Evolutionary conservation across 1,284 basidiomycete genomes (phyloP).

Genomic region (Trichosporon faecale): DNA sequence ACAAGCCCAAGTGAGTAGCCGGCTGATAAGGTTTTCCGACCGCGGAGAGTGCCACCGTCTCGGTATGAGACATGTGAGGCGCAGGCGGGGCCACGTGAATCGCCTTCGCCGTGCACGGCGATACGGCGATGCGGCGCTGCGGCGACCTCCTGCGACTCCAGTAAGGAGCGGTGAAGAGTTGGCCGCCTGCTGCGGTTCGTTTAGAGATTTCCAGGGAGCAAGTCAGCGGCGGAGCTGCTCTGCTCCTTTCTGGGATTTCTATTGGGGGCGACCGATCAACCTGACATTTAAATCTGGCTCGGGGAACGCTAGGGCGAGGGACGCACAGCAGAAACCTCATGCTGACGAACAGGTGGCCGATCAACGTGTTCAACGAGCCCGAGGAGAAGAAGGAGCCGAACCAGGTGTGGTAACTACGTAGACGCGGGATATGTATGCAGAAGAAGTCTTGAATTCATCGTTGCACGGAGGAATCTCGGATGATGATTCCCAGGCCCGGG

Average conservation of each 20-base stretch:
- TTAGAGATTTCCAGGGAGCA: not conserved
- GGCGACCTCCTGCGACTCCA: too few species aligned
- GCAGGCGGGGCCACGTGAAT: not conserved
- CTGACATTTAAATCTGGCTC: not conserved
- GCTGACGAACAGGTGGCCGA: conserved; percentile 57
- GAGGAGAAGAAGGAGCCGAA: conserved; percentile 53
- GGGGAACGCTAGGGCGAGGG: not conserved
- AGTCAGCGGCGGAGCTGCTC: not conserved
- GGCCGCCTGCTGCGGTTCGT: not conserved
- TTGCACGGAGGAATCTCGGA: not conserved
- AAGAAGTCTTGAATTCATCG: not conserved
- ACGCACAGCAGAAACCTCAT: not conserved
- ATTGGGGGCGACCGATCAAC: not conserved
- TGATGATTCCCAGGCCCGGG: not conserved
- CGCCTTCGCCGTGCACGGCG: too few species aligned
- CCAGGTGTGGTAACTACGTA: conserved; percentile 17
- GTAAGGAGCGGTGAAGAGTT: not conserved
- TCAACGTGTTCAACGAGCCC: conserved; percentile 66
- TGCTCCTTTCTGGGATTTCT: not conserved
- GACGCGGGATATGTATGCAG: not conserved
- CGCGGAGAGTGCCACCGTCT: not conserved
- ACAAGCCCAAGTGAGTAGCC: conserved; percentile 36
- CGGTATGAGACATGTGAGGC: not conserved
- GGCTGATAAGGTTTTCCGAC: not conserved
- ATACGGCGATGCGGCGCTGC: too few species aligned